Base-by-base conservation (phyloP, 805 yeast species). In the Helenozyma baotianmanensis region DNA sequence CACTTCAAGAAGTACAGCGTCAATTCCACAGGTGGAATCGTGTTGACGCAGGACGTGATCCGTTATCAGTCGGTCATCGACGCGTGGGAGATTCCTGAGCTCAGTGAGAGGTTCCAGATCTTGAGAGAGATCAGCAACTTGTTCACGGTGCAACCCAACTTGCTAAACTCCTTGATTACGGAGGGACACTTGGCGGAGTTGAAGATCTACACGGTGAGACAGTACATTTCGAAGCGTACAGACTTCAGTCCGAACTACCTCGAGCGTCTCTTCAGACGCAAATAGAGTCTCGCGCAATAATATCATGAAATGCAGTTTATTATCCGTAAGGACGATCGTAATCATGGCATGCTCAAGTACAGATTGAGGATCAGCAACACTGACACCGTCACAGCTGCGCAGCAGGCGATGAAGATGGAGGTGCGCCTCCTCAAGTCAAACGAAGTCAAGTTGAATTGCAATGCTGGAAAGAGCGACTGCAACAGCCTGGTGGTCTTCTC, bases 111-210 rank as follows among this genome's bases (percentile, higher is more conserved):
- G 36, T 81, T 84, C 60, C 77, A 76, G 31, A 70, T 86, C 9
- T 61, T 89, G 41, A 75, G 87, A 52, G 96, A 88, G 45, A 73
- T 89, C 40, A 87, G 90, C 21, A 86, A 85, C 48, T 62, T 89
- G 38, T 89, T 80, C 55, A 81, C 95, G 0, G 95, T 86, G 12
- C 92, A 84, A 51, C 82, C 90, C 2, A 83, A 83, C 36, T 70
- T 85, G 46, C 62, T 88, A 34, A 78, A 78, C 42, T 83, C 95
- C 1, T 68, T 88, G 50, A 78, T 87, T 2, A 78, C 80, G 25
- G 96, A 87, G 50, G 92, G 95, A 1, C 86, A 80, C 46, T 64
- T 88, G 41, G 78, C 80, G 1, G 70, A 68, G 36, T 67, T 86
- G 53, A 80, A 78, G 50, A 78, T 79, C 8, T 69, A 67, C 29